Base-by-base conservation (phyloP, 2,329 filamentous ascomycete species). In the Blumeria graminis region DNA sequence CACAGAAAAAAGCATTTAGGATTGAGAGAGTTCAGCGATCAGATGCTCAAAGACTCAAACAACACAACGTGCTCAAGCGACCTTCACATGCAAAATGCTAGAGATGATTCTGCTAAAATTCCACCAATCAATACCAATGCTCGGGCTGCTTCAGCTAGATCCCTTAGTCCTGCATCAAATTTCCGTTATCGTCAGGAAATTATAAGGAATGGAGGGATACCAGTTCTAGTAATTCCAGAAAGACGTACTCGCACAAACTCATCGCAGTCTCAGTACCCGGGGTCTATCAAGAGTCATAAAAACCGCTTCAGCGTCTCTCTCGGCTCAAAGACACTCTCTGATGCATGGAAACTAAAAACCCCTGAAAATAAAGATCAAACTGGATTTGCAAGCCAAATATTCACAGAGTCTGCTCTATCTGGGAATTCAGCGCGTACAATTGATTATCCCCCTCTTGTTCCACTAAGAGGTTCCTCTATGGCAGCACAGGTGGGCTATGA, bases 191-290 rank as follows among this genome's bases (percentile, higher is more conserved):
- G 79, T n/a, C 72, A 74, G 14, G 76, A 80, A 35, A 68, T 82
- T 2, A 72, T 74, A 69, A 80, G 75, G 60, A 75, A 67, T 56
- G 79, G 78, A 7, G 77, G 71, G 1, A 78, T 82, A 9, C 79
- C 79, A 1, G 78, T 82, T 7, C 72, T 81, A 6, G 71, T 82
- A 18, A 74, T 82, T 55, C 79, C 79, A 6, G 74, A 76, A 56
- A 75, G 79, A 14, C 69, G 67, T 14, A 76, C 77, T 16, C 67
- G 65, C 18, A 67, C 71, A 10, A 74, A 73, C 58, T 71, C 74
- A 7, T 71, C 69, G 38, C 69, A 64, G 48, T 70, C 76, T 35
- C 76, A 74, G 3, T 81, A 78, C 1, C 67, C 81, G 14, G 73
- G 77, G 56, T 81, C 79, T 18, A 76, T 73, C n/a, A 80, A 76